These are phyloP conservation scores for Dendryphion nanum DNA, from an alignment of 2,329 filamentous ascomycete genomes.

Conservation along the genomic window DNA sequence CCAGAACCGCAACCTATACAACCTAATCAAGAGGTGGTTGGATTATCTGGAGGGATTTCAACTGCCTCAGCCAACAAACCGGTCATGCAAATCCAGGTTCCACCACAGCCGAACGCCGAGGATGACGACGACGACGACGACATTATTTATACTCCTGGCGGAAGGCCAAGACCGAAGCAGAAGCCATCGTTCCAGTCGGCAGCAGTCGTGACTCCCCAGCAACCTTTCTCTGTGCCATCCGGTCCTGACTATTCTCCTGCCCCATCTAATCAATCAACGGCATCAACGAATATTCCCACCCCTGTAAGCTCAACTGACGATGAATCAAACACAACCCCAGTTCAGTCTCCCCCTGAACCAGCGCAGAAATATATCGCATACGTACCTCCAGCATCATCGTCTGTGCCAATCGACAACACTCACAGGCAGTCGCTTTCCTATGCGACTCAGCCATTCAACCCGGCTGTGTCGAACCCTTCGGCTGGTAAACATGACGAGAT, in stretches of 20 bases:
- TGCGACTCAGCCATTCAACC: constrained; percentile 3
- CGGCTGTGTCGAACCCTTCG: constrained; percentile 8
- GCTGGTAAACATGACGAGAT: constrained; percentile 31
- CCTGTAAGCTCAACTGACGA: constrained; percentile 36
- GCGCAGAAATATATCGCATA: constrained; percentile 35
- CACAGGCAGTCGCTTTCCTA: constrained; percentile 26
- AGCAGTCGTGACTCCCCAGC: constrained; percentile 10
- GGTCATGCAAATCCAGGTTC: constrained; percentile 16
- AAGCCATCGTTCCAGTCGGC: constrained; percentile 15
- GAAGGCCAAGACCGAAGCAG: constrained; percentile 46
- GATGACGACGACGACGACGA: constrained; percentile 24
- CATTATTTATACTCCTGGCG: constrained; percentile 57
- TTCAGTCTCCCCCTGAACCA: constrained; percentile 28
- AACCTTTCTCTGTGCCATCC: constrained; percentile 13
- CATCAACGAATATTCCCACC: constrained; percentile 31
- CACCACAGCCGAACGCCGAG: constrained; percentile 4
- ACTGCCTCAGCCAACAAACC: constrained; percentile 9
- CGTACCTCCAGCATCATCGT: constrained; percentile 18
- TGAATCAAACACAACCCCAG: constrained; percentile 28
- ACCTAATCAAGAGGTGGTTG: too few relatives aligned
- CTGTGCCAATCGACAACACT: constrained; percentile 9
- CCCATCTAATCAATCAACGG: constrained; percentile 23
- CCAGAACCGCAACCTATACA: neutral
- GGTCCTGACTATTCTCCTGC: constrained; percentile 19
- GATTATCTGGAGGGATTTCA: too few relatives aligned